Evolutionary conservation across 345 rosid species (phyloP), one percentile per base, ranked within the genome.

Genomic region (Eucalyptus tenuipes): DNA sequence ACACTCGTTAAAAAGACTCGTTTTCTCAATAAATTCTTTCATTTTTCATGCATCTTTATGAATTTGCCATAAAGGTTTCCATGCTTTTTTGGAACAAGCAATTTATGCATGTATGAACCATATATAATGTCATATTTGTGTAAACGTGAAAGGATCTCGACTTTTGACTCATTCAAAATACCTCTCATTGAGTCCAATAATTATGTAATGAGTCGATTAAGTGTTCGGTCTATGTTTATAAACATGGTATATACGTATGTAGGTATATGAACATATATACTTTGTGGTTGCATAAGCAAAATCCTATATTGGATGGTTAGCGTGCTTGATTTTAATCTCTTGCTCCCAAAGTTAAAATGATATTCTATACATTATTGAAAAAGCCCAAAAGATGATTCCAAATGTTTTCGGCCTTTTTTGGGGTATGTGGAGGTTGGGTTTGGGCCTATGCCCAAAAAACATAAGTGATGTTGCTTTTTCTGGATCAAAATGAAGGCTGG

Each of bases 1-100:
- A 29, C 1, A 7, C 9, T 7, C 0, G 4, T 29, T 61, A 13
- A 61, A 13, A 61, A 29, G 0, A 61, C 4, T 8, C 3, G 0
- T 12, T 61, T 50, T 52, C 1, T 1, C 0, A 3, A 27, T 29
- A 29, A 61, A 7, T 13, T 61, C 8, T 61, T 61, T 61, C 33
- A 6, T 61, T 29, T 61, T 61, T 61, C 17, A 13, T 29, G 1
- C 68, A 61, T 61, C 31, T 61, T 29, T 29, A 7, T 61, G 2
- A 61, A 61, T 61, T 61, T 6, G 3, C 68, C 68, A 61, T 12
- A 61, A 29, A 61, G 33, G 3, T 61, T 61, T 61, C 7, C 1
- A 14, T 5, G 1, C 10, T 52, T 52, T 18, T 52, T 52, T 52
- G 57, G 10, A 52, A 52, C 10, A 2, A 52, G 57, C 0, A 5